Base-by-base conservation (phyloP, 2,329 filamentous ascomycete species). In the Rhexocercosporidium sp. region DNA sequence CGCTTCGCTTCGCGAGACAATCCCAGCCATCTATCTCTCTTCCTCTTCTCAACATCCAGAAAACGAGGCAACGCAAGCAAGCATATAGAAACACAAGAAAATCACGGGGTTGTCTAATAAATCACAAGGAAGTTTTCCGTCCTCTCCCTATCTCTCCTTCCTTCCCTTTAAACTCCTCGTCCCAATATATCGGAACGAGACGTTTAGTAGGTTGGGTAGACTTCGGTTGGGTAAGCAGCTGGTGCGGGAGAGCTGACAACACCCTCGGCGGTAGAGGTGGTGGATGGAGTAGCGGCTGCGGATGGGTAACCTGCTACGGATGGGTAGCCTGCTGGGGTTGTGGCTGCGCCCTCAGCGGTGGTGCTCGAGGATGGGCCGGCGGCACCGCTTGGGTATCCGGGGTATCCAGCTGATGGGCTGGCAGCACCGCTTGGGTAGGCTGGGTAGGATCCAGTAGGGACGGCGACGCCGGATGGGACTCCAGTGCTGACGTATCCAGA, bases 401-500 rank as follows among this genome's bases (percentile, higher is more conserved):
- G 20, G 56, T 41, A 41, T 12, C 31, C 39, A 29, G 34, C 56
- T n/a, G 56, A 41, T 59, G 56, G 34, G 34, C 14, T 41, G 56
- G 56, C 56, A 12, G 20, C 39, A 27, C 56, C 56, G 14, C 29
- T 12, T 29, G 56, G 56, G 7, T 29, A 20, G 57, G 22, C 39
- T 31, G 53, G n/a, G 53, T 64, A 66, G 61, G 29, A 37, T 34
- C 49, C 67, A 51, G 67, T 68, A 37, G 61, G 31, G 51, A 70
- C 68, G 18, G 68, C 62, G 22, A 62, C 67, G 22, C 74, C 73
- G 39, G 69, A 72, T 20, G 72, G 69, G 69, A 51, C 29, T 27
- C 69, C 54, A 53, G 69, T 70, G 70, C 69, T 69, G 54, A 73
- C 66, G 69, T 75, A 73, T 22, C 74, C 73, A 37, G 69, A 72